A percentile compares a stretch with the other conserved stretches of the same genome.
Conservation (phyloP, 169 alveolate genomes). For the Plasmodium inui region DNA sequence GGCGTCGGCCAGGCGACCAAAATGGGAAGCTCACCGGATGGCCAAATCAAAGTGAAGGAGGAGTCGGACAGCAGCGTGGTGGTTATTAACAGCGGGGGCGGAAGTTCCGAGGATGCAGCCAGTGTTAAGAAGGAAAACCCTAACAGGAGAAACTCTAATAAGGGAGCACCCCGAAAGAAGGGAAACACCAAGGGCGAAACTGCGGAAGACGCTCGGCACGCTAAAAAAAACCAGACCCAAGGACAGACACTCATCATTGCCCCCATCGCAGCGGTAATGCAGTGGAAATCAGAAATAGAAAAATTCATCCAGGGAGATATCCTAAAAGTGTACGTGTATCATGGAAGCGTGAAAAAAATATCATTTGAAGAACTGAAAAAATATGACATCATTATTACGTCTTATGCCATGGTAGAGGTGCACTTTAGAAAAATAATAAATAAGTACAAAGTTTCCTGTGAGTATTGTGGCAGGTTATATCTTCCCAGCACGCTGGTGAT, state of each 20-base stretch:
- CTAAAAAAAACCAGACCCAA: neutral
- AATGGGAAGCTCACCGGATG: neutral
- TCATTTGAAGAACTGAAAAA: constrained; percentile 83
- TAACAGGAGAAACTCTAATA: neutral
- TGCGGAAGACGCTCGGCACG: neutral
- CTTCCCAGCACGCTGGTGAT: constrained; percentile 84
- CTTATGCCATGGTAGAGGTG: constrained; percentile 85
- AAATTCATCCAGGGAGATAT: constrained; percentile 78
- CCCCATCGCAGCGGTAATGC: constrained; percentile 89
- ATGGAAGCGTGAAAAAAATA: constrained; percentile 80
- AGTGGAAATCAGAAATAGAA: constrained; percentile 87
- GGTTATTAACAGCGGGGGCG: neutral
- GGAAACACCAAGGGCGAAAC: neutral
- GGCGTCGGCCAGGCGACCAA: neutral
- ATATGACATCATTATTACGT: constrained; percentile 88
- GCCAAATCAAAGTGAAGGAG: neutral
- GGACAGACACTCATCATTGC: constrained; percentile 85
- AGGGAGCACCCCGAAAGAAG: neutral
- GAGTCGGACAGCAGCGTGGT: neutral
- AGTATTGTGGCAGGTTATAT: constrained; percentile 90
- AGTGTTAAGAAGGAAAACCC: neutral
- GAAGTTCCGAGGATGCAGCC: neutral
- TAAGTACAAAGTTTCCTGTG: constrained; percentile 80
- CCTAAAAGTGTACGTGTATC: constrained; percentile 82
- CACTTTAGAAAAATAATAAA: constrained; percentile 81